Conservation (phyloP, 371 early-diverging fungal species). For the Mucor indicus region DNA sequence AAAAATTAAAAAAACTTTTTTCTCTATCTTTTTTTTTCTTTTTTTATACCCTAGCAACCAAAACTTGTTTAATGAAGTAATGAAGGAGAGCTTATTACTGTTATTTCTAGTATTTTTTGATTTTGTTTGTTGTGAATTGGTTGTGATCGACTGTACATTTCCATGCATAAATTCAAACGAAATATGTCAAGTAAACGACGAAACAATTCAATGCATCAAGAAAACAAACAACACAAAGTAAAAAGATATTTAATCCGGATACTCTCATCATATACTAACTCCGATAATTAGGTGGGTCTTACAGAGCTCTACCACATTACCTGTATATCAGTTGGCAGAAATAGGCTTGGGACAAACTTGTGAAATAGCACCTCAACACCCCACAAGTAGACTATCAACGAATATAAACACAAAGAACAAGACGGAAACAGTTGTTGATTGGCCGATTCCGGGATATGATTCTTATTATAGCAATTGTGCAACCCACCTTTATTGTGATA, state of each 20-base stretch:
- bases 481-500: conserved; percentile 1
- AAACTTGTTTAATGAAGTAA: no score
- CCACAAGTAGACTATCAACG: no score
- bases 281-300: conserved; percentile 18
- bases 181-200: conserved; percentile 9
- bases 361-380: conserved; percentile 2
- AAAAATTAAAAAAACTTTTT: no score
- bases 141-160: conserved; percentile 18
- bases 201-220: conserved; percentile 2
- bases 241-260: no score
- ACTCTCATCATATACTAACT: not conserved
- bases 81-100: no score
- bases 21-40: no score
- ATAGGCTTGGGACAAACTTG: conserved; percentile 3
- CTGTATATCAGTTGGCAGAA: conserved; percentile 8
- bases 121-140: no score
- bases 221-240: conserved; percentile 10
- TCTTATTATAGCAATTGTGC: conserved; percentile 14
- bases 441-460: conserved; percentile 10
- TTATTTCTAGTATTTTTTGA: no score
- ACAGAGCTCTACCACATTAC: conserved; percentile 10
- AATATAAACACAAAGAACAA: no score
- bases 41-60: no score
- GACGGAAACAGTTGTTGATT: conserved; percentile 9
- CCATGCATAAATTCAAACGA: conserved; percentile 8